These are phyloP conservation scores for Gentiana macrophylla DNA, from an alignment of 257 asterid genomes.

Conservation along the genomic window DNA sequence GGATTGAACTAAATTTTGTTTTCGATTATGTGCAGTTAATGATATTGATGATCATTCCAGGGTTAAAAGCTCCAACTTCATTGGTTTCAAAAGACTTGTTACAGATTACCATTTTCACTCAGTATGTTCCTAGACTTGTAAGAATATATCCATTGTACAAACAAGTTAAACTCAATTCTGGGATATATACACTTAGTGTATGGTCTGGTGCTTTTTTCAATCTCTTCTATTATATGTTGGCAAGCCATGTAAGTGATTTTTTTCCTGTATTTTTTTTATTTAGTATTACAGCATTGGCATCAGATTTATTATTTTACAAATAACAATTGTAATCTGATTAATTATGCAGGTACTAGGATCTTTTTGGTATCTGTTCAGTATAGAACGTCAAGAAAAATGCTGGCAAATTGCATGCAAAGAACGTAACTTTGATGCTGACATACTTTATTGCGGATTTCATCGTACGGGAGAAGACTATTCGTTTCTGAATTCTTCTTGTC, in stretches of 20 bases:
- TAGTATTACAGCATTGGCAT: neutral
- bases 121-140: slow-evolving; percentile 43
- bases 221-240: slow-evolving; percentile 55
- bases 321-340: neutral
- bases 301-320: neutral
- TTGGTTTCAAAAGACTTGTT: slow-evolving; percentile 31
- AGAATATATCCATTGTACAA: slow-evolving; percentile 45
- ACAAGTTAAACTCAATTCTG: slow-evolving; percentile 47
- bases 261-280: neutral
- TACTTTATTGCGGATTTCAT: slow-evolving; percentile 25
- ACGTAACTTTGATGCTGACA: slow-evolving; percentile 1
- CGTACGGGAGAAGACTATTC: slow-evolving; percentile 4
- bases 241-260: slow-evolving; percentile 41
- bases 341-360: slow-evolving; percentile 41
- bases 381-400: slow-evolving; percentile 50
- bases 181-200: slow-evolving; percentile 46
- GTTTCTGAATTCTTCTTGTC: slow-evolving; percentile 35
- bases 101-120: slow-evolving; percentile 26
- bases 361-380: slow-evolving; percentile 50
- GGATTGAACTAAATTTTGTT: neutral
- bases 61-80: slow-evolving; percentile 23
- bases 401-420: slow-evolving; percentile 35
- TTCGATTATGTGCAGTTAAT: slow-evolving; percentile 24
- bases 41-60: slow-evolving; percentile 24
- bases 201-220: slow-evolving; percentile 74